A percentile compares a stretch with the other conserved stretches of the same genome.
Evolutionary conservation across 73 alveolate genomes (phyloP).

Genomic region (Tetrahymena malaccensis): DNA sequence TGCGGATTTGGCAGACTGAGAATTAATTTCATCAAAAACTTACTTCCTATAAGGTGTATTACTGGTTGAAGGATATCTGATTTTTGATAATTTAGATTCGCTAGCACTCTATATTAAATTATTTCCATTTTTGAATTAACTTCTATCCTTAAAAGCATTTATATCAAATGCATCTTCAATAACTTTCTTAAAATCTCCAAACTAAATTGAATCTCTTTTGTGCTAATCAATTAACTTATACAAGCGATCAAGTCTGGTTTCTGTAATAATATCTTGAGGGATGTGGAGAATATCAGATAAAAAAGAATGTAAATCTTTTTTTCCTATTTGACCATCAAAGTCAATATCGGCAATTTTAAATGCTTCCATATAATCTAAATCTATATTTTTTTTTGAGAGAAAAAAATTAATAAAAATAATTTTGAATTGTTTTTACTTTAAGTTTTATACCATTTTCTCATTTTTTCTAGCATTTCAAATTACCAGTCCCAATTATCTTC

Average conservation of each 20-base stretch:
- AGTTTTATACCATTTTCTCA: constrained; percentile 60
- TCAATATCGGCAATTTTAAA: constrained; percentile 71
- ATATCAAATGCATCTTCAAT: constrained; percentile 38
- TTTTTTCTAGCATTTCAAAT: constrained; percentile 48
- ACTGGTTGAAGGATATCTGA: background rate
- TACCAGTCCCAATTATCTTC: constrained; percentile 86
- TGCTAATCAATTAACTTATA: constrained; percentile 66
- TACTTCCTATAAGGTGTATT: background rate
- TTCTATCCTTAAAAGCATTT: background rate
- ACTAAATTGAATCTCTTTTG: constrained; percentile 59
- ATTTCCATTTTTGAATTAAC: background rate
- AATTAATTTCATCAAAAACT: background rate
- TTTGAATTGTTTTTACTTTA: too few species aligned
- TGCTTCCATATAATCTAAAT: constrained; percentile 66
- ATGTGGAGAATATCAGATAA: constrained; percentile 50
- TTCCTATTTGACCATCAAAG: constrained; percentile 76
- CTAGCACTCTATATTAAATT: background rate
- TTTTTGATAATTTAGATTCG: background rate
- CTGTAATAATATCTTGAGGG: constrained; percentile 39
- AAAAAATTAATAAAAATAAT: too few species aligned
- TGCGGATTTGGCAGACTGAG: background rate
- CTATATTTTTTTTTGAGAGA: background rate
- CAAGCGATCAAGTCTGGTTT: constrained; percentile 66
- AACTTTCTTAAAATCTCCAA: constrained; percentile 69
- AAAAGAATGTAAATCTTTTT: constrained; percentile 56